phyloP scores from a whole-genome alignment of 1,284 basidiomycete genomes.

The Cutaneotrichosporon curvatum region DNA sequence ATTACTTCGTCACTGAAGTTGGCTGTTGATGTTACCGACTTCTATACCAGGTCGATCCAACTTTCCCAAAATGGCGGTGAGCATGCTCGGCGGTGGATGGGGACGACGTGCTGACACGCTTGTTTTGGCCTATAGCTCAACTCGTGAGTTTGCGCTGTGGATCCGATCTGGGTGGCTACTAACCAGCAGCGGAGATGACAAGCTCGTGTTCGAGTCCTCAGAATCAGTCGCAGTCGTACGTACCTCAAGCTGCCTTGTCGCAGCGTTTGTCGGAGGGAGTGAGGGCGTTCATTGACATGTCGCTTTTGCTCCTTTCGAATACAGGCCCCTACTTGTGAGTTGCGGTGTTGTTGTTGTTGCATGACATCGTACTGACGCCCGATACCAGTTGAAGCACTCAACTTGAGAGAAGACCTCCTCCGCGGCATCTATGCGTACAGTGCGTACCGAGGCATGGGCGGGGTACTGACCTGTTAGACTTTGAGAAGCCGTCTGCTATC shows the following conservation, averaged over 20 bases:
- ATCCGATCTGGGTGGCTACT: not conserved
- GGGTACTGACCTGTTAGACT: slow-evolving; percentile 55
- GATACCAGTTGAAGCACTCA: slow-evolving; percentile 78
- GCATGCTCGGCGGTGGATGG: slow-evolving; percentile 50
- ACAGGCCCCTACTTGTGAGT: slow-evolving; percentile 48
- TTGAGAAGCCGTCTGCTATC: slow-evolving; percentile 98
- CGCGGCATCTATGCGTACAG: slow-evolving; percentile 99
- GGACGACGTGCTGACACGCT: slow-evolving; percentile 14
- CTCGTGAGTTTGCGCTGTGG: slow-evolving; percentile 23
- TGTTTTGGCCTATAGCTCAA: slow-evolving; percentile 34
- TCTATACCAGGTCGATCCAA: slow-evolving; percentile 4
- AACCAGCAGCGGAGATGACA: slow-evolving; percentile 49
- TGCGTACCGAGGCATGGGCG: slow-evolving; percentile 48
- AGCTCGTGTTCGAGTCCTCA: slow-evolving; percentile 96
- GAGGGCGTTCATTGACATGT: slow-evolving; percentile 40
- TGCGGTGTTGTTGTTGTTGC: slow-evolving; percentile 2
- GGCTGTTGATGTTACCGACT: slow-evolving; percentile 4
- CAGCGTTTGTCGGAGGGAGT: slow-evolving; percentile 41
- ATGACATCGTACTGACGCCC: slow-evolving; percentile 52
- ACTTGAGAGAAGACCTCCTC: slow-evolving; percentile 88
- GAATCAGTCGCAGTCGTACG: slow-evolving; percentile 72
- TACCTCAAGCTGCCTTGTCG: slow-evolving; percentile 26
- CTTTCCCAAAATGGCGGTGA: slow-evolving; percentile 61
- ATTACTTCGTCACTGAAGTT: not conserved
- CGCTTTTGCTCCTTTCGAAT: slow-evolving; percentile 45